Conservation (phyloP, 768 basidiomycete species). For the Fistulinella prunicolor region DNA sequence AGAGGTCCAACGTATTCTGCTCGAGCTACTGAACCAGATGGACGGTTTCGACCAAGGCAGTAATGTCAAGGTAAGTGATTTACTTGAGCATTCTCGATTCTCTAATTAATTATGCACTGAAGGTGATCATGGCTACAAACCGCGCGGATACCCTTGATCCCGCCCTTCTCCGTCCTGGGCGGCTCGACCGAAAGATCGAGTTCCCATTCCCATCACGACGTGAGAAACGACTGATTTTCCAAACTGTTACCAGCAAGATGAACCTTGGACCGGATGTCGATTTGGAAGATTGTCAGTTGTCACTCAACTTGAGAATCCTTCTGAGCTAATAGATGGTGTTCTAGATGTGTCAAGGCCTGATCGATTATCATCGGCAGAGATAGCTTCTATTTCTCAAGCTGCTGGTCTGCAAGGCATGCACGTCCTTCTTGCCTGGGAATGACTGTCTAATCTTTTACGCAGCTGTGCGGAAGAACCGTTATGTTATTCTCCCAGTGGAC, state of each 20-base stretch:
- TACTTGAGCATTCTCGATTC: neutral
- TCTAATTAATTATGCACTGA: neutral
- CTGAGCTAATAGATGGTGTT: slow-evolving; percentile 7
- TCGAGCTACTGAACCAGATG: slow-evolving; percentile 98
- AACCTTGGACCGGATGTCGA: slow-evolving; percentile 97
- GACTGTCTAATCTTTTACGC: slow-evolving; percentile 2
- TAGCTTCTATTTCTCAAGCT: slow-evolving; percentile 92
- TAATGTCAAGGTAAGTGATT: slow-evolving; percentile 80
- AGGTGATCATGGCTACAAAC: slow-evolving; percentile 99
- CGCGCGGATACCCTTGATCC: slow-evolving; percentile 98
- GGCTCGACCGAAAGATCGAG: slow-evolving; percentile 97
- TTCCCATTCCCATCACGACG: slow-evolving; percentile 93
- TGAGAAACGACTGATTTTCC: slow-evolving; percentile 97
- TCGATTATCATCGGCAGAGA: slow-evolving; percentile 92
- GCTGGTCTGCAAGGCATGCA: slow-evolving; percentile 88
- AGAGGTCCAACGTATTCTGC: slow-evolving; percentile 96
- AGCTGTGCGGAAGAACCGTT: slow-evolving; percentile 97
- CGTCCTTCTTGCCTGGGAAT: neutral
- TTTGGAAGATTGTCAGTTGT: slow-evolving; percentile 87
- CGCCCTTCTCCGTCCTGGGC: slow-evolving; percentile 93
- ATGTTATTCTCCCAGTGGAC: slow-evolving; percentile 93
- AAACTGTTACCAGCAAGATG: slow-evolving; percentile 96
- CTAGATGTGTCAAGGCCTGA: slow-evolving; percentile 96
- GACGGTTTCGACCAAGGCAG: slow-evolving; percentile 99
- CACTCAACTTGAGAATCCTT: slow-evolving; percentile 3